phyloP scores from a whole-genome alignment of 768 basidiomycete species.

The Daedaleopsis nitida region DNA sequence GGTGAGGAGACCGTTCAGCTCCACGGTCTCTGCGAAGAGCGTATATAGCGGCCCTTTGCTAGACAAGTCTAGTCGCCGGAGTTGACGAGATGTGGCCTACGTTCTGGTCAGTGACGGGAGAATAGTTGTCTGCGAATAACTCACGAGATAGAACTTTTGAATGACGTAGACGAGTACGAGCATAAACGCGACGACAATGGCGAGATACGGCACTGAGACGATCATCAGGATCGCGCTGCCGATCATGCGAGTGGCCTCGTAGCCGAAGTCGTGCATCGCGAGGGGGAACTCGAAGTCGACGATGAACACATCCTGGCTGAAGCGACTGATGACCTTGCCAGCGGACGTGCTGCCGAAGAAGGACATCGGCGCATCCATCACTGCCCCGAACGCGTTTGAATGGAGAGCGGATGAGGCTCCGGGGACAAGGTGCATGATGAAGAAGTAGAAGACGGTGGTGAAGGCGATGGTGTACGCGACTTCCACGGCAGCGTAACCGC shows the following conservation, averaged over 20 bases:
- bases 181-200: background rate
- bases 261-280: background rate
- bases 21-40: background rate
- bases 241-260: background rate
- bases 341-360: background rate
- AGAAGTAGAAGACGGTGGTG: background rate
- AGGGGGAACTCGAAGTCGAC: background rate
- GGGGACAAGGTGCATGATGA: background rate
- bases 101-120: background rate
- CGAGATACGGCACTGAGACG: background rate
- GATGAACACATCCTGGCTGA: background rate
- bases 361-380: background rate
- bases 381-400: background rate
- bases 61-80: background rate
- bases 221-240: background rate
- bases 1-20: background rate
- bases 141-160: background rate
- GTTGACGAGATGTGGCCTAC: background rate
- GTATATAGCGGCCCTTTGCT: background rate
- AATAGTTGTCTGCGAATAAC: background rate
- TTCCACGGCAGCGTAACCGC: background rate
- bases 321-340: background rate
- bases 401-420: background rate
- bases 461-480: background rate
- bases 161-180: background rate